These are phyloP conservation scores for Morella rubra DNA, from an alignment of 306 rosid genomes.

Conservation along the genomic window DNA sequence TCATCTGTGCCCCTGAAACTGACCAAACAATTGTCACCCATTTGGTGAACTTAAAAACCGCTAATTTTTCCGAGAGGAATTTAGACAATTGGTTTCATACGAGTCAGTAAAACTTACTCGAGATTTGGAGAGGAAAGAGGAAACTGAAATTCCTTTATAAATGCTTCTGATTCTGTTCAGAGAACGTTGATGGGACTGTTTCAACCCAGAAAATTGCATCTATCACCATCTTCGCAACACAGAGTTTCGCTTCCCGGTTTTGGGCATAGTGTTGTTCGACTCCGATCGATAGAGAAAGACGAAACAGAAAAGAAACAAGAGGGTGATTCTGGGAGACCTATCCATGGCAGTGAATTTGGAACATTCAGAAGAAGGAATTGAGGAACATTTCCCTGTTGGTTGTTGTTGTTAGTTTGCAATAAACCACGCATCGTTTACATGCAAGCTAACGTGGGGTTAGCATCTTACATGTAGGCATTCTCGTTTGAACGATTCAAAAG, in stretches of 20 bases:
- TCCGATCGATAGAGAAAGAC: slow-evolving; percentile 26
- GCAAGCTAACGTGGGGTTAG: slow-evolving; percentile 34
- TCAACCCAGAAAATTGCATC: slow-evolving; percentile 44
- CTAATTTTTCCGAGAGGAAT: not conserved
- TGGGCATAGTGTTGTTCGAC: slow-evolving; percentile 34
- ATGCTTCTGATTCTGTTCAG: slow-evolving; percentile 52
- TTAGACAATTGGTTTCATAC: not conserved
- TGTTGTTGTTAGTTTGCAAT: not conserved
- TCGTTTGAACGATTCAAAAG: slow-evolving; percentile 53
- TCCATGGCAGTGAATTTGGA: slow-evolving; percentile 34
- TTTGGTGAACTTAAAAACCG: not conserved
- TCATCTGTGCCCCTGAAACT: slow-evolving; percentile 47
- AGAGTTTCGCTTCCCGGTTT: slow-evolving; percentile 34
- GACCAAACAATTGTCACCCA: not conserved
- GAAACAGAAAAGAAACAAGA: slow-evolving; percentile 39
- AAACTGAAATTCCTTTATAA: slow-evolving; percentile 46
- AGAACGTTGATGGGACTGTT: slow-evolving; percentile 47
- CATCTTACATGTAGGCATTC: slow-evolving; percentile 44
- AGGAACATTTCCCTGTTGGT: slow-evolving; percentile 10
- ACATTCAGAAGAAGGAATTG: not conserved
- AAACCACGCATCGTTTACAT: slow-evolving; percentile 26
- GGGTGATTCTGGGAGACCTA: slow-evolving; percentile 38
- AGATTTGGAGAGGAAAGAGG: slow-evolving; percentile 54
- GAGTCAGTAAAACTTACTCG: slow-evolving; percentile 42
- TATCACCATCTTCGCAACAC: slow-evolving; percentile 29